phyloP scores from a whole-genome alignment of 1,284 basidiomycete genomes.

The Kwoniella shivajii region DNA sequence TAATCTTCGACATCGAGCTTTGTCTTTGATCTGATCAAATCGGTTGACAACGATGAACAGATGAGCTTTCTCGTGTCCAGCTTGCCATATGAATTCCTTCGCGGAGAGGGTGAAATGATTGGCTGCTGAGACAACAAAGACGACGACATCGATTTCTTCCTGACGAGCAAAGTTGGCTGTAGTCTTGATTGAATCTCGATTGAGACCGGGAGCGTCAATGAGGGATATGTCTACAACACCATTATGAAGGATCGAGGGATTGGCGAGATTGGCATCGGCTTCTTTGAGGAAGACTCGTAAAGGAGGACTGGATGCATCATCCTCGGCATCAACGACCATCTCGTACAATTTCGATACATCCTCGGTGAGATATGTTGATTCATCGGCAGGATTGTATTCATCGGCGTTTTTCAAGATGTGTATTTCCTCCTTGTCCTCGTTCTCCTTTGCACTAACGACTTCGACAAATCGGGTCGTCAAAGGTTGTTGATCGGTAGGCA shows the following conservation, averaged over 20 bases:
- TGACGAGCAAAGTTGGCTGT: conserved; percentile 95
- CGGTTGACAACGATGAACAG: conserved; percentile 99
- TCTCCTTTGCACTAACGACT: conserved; percentile 88
- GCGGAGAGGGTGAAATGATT: conserved; percentile 98
- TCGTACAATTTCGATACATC: conserved; percentile 73
- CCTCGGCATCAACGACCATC: conserved; percentile 71
- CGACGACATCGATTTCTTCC: conserved; percentile 97
- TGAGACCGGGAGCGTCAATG: conserved; percentile 97
- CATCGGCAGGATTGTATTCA: conserved; percentile 72
- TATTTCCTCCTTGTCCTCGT: conserved; percentile 58
- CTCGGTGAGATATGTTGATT: conserved; percentile 73
- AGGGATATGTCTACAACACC: conserved; percentile 97
- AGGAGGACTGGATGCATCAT: conserved; percentile 67
- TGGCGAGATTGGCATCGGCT: conserved; percentile 67
- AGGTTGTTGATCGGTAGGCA: conserved; percentile 98
- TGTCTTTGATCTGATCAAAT: conserved; percentile 93
- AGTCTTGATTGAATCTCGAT: conserved; percentile 93
- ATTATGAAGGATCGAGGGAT: conserved; percentile 88
- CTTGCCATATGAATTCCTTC: conserved; percentile 90
- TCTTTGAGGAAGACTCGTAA: conserved; percentile 77
- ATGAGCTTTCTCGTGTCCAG: conserved; percentile 96
- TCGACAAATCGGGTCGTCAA: conserved; percentile 98
- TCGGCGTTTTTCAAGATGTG: conserved; percentile 58
- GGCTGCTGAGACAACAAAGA: conserved; percentile 97
- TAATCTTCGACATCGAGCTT: conserved; percentile 84